Evolutionary conservation across 768 basidiomycete species (phyloP).

Genomic region (Amanita muscaria): DNA sequence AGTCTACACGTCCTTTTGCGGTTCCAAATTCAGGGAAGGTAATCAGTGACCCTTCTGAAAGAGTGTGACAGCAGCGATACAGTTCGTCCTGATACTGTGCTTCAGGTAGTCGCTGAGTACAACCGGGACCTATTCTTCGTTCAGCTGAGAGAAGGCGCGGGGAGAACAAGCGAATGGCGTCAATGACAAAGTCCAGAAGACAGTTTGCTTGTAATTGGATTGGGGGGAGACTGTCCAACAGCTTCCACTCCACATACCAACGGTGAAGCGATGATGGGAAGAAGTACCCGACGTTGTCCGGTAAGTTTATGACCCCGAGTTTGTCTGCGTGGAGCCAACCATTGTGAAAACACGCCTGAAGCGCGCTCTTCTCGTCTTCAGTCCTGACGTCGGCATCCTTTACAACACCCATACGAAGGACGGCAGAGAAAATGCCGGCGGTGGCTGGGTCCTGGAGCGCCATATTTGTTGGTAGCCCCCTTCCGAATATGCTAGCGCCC

Average conservation of each 20-base stretch:
- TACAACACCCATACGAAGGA: neutral
- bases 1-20: conserved; percentile 1
- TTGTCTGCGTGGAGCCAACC: conserved; percentile 2
- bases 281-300: neutral
- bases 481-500: neutral
- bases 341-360: neutral
- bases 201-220: neutral
- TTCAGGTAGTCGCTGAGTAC: conserved; percentile 1
- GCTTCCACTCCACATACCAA: conserved; percentile 2
- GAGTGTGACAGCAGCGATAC: conserved; percentile 3
- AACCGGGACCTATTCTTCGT: conserved; percentile 4
- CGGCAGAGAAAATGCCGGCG: neutral
- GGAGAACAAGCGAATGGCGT: neutral
- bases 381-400: neutral
- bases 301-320: neutral
- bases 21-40: neutral
- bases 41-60: conserved; percentile 3
- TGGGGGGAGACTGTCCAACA: neutral
- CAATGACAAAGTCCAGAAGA: neutral
- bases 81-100: conserved; percentile 2
- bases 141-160: neutral
- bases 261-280: conserved; percentile 4
- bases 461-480: neutral
- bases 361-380: neutral
- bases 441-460: neutral